Conservation (phyloP, 73 alveolate genomes). For the Symbiodinium pilosum region DNA sequence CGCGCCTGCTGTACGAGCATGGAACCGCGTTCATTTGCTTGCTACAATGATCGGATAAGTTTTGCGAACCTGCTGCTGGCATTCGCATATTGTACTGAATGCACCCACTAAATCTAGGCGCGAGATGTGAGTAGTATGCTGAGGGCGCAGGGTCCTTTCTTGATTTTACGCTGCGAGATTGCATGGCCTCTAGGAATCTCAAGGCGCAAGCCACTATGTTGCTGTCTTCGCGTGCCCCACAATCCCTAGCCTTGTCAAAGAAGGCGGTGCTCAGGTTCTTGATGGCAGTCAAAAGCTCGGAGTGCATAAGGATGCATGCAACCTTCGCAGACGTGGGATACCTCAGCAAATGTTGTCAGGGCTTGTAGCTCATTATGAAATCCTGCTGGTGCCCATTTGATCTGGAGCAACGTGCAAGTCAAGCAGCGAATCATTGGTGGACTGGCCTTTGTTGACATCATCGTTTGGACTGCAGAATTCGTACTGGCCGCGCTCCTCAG, state of each 20-base stretch:
- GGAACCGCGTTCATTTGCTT: too few relatives aligned
- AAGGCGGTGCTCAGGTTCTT: slow-evolving; percentile 1
- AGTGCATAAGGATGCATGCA: slow-evolving; percentile 66
- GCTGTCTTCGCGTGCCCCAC: background rate
- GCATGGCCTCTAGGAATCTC: background rate
- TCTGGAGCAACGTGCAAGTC: background rate
- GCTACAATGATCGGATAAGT: too few relatives aligned
- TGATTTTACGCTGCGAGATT: too few relatives aligned
- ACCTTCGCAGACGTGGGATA: slow-evolving; percentile 77
- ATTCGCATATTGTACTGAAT: too few relatives aligned
- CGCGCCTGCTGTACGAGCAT: background rate
- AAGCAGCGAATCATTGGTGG: background rate
- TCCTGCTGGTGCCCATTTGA: too few relatives aligned
- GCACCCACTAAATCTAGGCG: too few relatives aligned
- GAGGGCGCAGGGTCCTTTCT: too few relatives aligned
- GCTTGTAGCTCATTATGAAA: too few relatives aligned
- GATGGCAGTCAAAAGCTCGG: slow-evolving; percentile 26
- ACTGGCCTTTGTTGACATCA: slow-evolving; percentile 56
- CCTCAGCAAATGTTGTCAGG: background rate
- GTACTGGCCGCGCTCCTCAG: background rate
- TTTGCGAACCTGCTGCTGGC: too few relatives aligned
- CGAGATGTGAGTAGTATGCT: too few relatives aligned
- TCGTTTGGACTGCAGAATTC: slow-evolving; percentile 76
- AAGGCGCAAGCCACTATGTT: background rate
- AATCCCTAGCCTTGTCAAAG: slow-evolving; percentile 52